Evolutionary conservation across 2,329 filamentous ascomycete genomes (phyloP), one percentile per base, ranked within the genome.

Genomic region (Pseudocercospora vitis): DNA sequence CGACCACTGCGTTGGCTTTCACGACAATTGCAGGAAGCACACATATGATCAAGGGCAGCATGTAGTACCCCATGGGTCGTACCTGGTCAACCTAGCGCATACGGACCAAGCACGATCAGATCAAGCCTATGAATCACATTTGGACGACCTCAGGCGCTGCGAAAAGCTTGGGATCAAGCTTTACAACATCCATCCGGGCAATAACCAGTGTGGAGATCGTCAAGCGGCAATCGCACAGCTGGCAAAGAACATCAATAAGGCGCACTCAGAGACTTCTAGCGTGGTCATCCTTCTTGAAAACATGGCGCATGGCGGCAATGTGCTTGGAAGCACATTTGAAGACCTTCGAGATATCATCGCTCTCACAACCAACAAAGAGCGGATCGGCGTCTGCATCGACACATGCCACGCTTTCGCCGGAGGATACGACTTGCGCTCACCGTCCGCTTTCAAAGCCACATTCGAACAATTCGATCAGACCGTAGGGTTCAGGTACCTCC

Each of bases 101-200:
- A 80, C 84, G 3, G 91, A 97, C 66, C 71, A 81, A 21, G 80
- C 79, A 32, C 95, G 95, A 70, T 89, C 91, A 1, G 80, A 84
- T 48, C 91, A 97, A 74, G 91, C 91, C 1, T 96, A 95, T 68
- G 80, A 77, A 32, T 83, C 84, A 53, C 99, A 99, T 71, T 68
- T 95, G 12, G 91, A 99, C 64, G 94, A 99, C 70, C 78, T 99
- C 1, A 76, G 82, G 47, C 84, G 94, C 7, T 97, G 94, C 71
- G 88, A 96, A 67, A 79, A 81, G 40, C 82, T 99, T 0, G 90
- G 91, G 1, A 96, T 99, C 65, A 79, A 76, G 57, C 80, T 96
- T n/a, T 99, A 97, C 77, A 99, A 99, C 73, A 97, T 99, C 75
- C 94, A 99, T 69, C 94, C 94, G 0, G 94, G 94, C 16, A 91